Evolutionary conservation across 2,329 filamentous ascomycete genomes (phyloP).

Genomic region (Trichoderma sp.): DNA sequence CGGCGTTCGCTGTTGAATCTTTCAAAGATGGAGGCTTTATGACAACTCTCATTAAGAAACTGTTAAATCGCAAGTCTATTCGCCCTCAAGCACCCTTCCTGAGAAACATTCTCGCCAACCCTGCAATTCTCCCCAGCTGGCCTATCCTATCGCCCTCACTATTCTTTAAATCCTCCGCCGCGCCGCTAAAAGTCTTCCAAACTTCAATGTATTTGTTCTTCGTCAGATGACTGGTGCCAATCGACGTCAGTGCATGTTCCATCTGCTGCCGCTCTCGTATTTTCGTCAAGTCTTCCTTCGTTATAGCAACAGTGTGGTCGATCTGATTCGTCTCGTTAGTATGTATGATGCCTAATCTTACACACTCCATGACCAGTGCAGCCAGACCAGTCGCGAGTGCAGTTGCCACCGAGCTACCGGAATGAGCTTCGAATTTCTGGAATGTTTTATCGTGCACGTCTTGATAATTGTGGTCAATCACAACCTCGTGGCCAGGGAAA

Average conservation of each 20-base stretch:
- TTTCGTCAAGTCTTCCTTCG: not conserved
- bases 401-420: slow-evolving; percentile 6
- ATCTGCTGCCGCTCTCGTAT: not conserved
- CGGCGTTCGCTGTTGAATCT: no score
- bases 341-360: not conserved
- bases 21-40: no score
- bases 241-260: not conserved
- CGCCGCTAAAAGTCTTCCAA: not conserved
- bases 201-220: slow-evolving; percentile 6
- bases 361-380: slow-evolving; percentile 6
- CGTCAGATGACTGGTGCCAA: not conserved
- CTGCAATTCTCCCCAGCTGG: not conserved
- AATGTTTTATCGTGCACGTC: not conserved
- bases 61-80: not conserved
- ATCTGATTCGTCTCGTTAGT: not conserved
- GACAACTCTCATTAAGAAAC: not conserved
- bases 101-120: not conserved
- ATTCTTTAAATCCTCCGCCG: not conserved
- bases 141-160: not conserved
- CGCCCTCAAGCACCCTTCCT: not conserved
- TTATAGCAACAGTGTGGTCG: not conserved
- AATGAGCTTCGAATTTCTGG: not conserved
- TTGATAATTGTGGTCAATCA: not conserved
- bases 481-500: not conserved
- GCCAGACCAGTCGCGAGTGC: slow-evolving; percentile 9